A percentile compares a stretch with the other conserved stretches of the same genome.
Conservation (phyloP, 2,329 filamentous ascomycete species). For the Talaromyces sp. region DNA sequence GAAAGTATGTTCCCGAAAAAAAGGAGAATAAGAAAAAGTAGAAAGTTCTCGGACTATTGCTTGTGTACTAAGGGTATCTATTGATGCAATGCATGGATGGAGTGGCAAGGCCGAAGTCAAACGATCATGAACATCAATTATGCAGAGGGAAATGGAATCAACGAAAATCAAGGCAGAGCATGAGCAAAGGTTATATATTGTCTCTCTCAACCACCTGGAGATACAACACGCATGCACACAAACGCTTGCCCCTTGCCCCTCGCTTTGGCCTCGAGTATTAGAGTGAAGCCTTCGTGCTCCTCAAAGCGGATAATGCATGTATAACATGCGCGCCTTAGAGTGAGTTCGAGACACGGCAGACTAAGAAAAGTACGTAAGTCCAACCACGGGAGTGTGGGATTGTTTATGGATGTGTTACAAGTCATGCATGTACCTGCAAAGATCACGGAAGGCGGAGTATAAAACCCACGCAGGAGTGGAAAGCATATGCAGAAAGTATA, state of each 20-base stretch:
- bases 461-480: slow-evolving; percentile 18
- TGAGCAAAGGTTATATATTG: slow-evolving; percentile 18
- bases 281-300: slow-evolving; percentile 19
- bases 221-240: slow-evolving; percentile 19
- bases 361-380: background rate
- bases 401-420: slow-evolving; percentile 7
- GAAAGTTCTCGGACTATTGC: slow-evolving; percentile 11
- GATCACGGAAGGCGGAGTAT: slow-evolving; percentile 10
- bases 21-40: slow-evolving; percentile 8
- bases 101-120: background rate
- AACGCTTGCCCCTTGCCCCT: slow-evolving; percentile 18
- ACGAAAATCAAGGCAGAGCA: slow-evolving; percentile 11
- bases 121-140: background rate
- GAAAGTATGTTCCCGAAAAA: slow-evolving; percentile 7
- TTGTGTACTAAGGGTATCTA: slow-evolving; percentile 1
- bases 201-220: background rate
- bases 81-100: slow-evolving; percentile 15
- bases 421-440: slow-evolving; percentile 5
- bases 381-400: background rate
- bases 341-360: background rate
- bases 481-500: slow-evolving; percentile 2
- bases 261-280: slow-evolving; percentile 20
- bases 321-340: background rate
- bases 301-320: slow-evolving; percentile 14
- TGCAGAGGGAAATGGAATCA: background rate